Evolutionary conservation across 1,284 basidiomycete species (phyloP), one percentile per base, ranked within the genome.

Genomic region (Naganishia sp.): DNA sequence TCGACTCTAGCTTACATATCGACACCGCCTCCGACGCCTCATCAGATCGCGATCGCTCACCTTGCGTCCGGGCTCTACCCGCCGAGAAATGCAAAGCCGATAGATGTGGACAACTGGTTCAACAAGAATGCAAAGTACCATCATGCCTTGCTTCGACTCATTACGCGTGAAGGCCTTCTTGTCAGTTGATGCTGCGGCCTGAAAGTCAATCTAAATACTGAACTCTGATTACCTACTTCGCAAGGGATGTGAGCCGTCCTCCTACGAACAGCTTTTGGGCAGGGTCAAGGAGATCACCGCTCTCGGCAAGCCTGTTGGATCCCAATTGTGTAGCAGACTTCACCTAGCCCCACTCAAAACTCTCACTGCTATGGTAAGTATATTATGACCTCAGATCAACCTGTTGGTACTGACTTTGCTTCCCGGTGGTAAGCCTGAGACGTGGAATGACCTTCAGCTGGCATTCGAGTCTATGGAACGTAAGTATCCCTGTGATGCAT

Each of bases 1-100:
- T 66, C 65, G 6, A 61, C 57, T 25, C 53, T 66, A 10, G 65
- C 65, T 42, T 60, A 66, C 36, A 63, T 66, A 23, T 49, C 57
- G 9, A 66, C 57, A 11, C 67, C 67, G 52, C 64, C 68, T 36
- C 68, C 68, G 50, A 69, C 59, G 6, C 68, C 68, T 16, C 68
- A 69, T 36, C 53, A 65, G n/a, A 25, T 69, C 23, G 64, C 64
- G 31, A 55, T 69, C 15, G 45, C 68, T 2, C 45, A 64, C 15
- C 45, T 69, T 45, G 48, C 63, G 3, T 49, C 63, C 13, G 54
- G 59, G 18, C 55, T 69, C 15, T 65, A 63, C 42, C 67, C 67
- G 18, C 33, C 36, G 6, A 33, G 44, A 15, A 50, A 46, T 6
- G 39, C 46, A 3, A n/a, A 31, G 4, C 46, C 49, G 16, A 52